These are phyloP conservation scores for Spathaspora arborariae DNA, from an alignment of 805 yeast genomes.

Conservation along the genomic window DNA sequence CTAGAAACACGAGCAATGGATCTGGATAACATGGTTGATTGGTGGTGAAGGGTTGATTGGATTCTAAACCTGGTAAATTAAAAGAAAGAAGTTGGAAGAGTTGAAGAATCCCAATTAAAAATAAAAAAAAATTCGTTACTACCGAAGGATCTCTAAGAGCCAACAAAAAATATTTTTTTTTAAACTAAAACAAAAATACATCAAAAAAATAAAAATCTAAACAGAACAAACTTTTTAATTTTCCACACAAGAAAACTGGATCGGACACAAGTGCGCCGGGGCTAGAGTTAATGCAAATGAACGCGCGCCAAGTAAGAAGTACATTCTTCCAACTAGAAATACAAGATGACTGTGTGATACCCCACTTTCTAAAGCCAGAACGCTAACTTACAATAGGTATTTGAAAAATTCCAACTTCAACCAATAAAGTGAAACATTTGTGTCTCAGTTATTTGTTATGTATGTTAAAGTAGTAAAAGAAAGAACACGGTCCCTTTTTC, in stretches of 20 bases:
- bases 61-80: background rate
- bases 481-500: too few relatives aligned
- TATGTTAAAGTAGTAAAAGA: too few relatives aligned
- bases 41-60: background rate
- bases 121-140: background rate
- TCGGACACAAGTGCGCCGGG: slow-evolving; percentile 1
- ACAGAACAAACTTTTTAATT: background rate
- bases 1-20: slow-evolving; percentile 39
- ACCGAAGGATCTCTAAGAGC: background rate
- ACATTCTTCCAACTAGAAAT: background rate
- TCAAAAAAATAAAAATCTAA: background rate
- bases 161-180: background rate
- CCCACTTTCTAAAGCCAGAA: too few relatives aligned
- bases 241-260: background rate
- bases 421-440: too few relatives aligned
- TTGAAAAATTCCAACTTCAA: too few relatives aligned
- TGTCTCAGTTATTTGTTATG: too few relatives aligned
- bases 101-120: background rate
- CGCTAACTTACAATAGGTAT: too few relatives aligned
- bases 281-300: background rate
- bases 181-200: background rate
- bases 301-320: background rate
- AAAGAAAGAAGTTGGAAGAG: background rate
- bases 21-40: slow-evolving; percentile 36
- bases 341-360: too few relatives aligned